Conservation (phyloP, 495 filamentous ascomycete genomes). For the Aspergillus coremiiformis region DNA sequence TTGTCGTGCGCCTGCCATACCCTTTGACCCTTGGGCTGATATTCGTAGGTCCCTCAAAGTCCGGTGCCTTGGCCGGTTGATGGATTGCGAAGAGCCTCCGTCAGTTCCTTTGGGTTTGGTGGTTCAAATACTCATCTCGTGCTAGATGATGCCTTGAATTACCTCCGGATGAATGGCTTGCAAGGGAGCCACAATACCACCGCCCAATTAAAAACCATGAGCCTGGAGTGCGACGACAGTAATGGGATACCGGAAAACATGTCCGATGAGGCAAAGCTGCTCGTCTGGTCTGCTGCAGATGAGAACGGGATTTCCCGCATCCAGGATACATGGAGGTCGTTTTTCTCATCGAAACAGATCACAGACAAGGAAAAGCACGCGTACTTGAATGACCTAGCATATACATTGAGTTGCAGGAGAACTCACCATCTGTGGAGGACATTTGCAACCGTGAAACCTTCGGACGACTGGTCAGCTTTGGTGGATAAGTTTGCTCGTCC, state of each 20-base stretch:
- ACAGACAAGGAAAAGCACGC: neutral
- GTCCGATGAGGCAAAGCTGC: neutral
- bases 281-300: constrained; percentile 8
- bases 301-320: constrained; percentile 1
- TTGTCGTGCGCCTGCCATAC: neutral
- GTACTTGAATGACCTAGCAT: constrained; percentile 20
- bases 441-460: constrained; percentile 3
- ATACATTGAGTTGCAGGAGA: constrained; percentile 15
- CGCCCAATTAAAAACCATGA: neutral
- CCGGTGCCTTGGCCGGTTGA: constrained; percentile 17
- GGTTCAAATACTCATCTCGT: constrained; percentile 20
- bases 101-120: constrained; percentile 28
- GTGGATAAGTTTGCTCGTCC: constrained; percentile 1
- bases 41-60: neutral
- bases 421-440: constrained; percentile 12
- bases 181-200: neutral
- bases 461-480: neutral
- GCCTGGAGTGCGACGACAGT: neutral
- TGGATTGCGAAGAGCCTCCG: constrained; percentile 19
- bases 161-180: neutral
- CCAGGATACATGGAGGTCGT: neutral
- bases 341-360: neutral
- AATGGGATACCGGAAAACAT: neutral
- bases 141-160: constrained; percentile 26
- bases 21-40: neutral